Conservation (phyloP, 345 rosid species). For the Lenwebbia sp. region DNA sequence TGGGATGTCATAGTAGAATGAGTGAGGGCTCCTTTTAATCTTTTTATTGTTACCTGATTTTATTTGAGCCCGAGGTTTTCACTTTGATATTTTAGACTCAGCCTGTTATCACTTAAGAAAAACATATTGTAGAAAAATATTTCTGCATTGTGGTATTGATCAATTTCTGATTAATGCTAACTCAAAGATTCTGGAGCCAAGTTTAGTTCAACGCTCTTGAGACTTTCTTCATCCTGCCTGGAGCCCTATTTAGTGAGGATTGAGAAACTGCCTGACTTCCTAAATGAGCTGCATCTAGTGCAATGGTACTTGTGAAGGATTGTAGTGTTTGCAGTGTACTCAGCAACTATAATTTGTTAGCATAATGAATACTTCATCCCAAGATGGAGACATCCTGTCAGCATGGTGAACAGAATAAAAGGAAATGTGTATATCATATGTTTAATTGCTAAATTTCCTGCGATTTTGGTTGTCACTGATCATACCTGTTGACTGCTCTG, state of each 20-base stretch:
- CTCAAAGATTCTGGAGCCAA: not conserved
- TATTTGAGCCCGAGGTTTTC: not conserved
- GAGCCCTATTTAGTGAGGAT: not conserved
- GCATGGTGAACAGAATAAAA: not conserved
- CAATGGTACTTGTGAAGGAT: not conserved
- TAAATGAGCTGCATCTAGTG: not conserved
- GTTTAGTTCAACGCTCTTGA: not conserved
- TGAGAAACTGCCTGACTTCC: not conserved
- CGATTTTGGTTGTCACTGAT: not conserved
- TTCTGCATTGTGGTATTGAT: not conserved
- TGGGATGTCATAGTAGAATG: not conserved
- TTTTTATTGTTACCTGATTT: not conserved
- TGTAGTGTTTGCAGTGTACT: not conserved
- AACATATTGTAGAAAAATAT: not conserved
- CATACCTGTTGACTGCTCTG: not conserved
- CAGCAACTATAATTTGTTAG: not conserved
- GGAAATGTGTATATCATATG: not conserved
- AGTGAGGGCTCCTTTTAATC: not conserved
- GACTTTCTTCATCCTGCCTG: not conserved
- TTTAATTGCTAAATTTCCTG: not conserved
- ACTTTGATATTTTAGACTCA: not conserved
- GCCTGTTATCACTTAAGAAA: not conserved
- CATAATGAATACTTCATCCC: not conserved
- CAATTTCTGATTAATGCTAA: not conserved
- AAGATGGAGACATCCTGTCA: not conserved